These are phyloP conservation scores for Ascodesmis nigricans DNA, from an alignment of 495 filamentous ascomycete genomes.

Conservation along the genomic window DNA sequence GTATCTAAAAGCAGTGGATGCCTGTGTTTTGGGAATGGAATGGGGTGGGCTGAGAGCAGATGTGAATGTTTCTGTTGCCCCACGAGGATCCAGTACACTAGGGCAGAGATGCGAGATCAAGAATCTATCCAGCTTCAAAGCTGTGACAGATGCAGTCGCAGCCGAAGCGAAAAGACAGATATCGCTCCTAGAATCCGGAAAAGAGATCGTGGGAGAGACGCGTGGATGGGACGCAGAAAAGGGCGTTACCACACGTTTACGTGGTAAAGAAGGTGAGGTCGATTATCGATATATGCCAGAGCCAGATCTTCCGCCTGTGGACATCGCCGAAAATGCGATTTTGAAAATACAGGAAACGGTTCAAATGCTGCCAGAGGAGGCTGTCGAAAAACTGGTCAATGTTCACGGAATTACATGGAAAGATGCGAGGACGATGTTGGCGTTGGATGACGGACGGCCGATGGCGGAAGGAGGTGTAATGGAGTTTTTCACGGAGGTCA, in stretches of 20 bases:
- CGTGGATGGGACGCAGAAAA: constrained; percentile 74
- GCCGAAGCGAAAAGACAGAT: constrained; percentile 85
- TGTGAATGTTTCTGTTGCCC: constrained; percentile 77
- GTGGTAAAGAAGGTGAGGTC: constrained; percentile 90
- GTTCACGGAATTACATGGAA: constrained; percentile 49
- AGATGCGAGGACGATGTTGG: constrained; percentile 63
- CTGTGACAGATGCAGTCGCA: constrained; percentile 78
- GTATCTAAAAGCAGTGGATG: constrained; percentile 55
- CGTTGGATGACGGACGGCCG: constrained; percentile 43
- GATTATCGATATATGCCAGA: constrained; percentile 99
- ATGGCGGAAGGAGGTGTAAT: constrained; percentile 37
- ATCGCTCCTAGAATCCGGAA: constrained; percentile 51
- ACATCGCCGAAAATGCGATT: constrained; percentile 51
- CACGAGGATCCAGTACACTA: constrained; percentile 33
- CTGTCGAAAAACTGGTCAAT: constrained; percentile 35
- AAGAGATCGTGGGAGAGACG: constrained; percentile 65
- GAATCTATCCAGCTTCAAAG: constrained; percentile 84
- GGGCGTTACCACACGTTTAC: constrained; percentile 48
- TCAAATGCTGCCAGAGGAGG: constrained; percentile 47
- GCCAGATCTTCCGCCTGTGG: constrained; percentile 62
- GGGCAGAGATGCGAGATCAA: constrained; percentile 95
- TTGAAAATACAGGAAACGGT: constrained; percentile 34
- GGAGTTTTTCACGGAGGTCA: constrained; percentile 58
- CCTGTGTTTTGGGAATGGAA: constrained; percentile 80
- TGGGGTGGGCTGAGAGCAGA: constrained; percentile 75